phyloP scores from a whole-genome alignment of 129 eudicot species.

The Artemisia tridentata region DNA sequence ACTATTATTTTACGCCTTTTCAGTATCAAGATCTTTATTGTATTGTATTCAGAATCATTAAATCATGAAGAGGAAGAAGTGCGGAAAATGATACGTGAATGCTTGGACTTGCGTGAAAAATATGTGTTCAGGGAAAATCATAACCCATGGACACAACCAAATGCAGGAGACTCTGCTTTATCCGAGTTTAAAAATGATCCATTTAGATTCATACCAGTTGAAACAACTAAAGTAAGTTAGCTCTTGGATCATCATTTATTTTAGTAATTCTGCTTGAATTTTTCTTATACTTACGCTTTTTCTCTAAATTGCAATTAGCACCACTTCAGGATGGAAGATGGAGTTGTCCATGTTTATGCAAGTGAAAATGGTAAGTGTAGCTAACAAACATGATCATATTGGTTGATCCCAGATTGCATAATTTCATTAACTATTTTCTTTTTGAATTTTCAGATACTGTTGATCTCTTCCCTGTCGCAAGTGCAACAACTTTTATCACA shows the following conservation, averaged over 20 bases:
- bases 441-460: slow-evolving; percentile 36
- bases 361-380: slow-evolving; percentile 45
- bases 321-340: slow-evolving; percentile 69
- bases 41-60: slow-evolving; percentile 49
- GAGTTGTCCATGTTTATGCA: slow-evolving; percentile 64
- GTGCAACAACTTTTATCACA: slow-evolving; percentile 65
- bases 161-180: slow-evolving; percentile 35
- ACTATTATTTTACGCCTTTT: slow-evolving; percentile 13
- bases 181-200: slow-evolving; percentile 54
- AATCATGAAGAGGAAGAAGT: slow-evolving; percentile 90
- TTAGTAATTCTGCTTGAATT: slow-evolving; percentile 3
- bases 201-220: slow-evolving; percentile 67
- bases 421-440: background rate
- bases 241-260: slow-evolving; percentile 1
- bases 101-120: slow-evolving; percentile 75
- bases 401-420: background rate
- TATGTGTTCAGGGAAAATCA: slow-evolving; percentile 76
- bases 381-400: slow-evolving; percentile 1
- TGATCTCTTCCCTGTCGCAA: slow-evolving; percentile 69
- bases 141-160: slow-evolving; percentile 69
- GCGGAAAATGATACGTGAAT: slow-evolving; percentile 77
- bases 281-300: slow-evolving; percentile 2
- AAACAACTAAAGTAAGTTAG: slow-evolving; percentile 72
- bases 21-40: slow-evolving; percentile 4
- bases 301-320: slow-evolving; percentile 44